Conservation (phyloP, 768 basidiomycete genomes). For the Phlegmacium glaucopus region DNA sequence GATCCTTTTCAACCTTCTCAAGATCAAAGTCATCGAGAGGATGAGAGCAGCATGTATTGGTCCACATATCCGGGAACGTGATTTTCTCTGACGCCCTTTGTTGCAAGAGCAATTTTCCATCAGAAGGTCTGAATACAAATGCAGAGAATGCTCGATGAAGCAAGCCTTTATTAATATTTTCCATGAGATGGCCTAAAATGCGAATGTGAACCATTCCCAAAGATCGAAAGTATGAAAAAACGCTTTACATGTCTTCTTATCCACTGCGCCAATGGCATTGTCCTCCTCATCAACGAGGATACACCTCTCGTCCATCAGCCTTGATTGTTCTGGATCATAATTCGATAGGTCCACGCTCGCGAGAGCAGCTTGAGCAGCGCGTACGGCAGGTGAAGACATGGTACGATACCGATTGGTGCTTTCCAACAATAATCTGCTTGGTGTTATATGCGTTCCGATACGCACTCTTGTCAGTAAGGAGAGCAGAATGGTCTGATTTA, state of each 20-base stretch:
- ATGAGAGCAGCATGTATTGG: slow-evolving; percentile 98
- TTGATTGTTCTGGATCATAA: slow-evolving; percentile 92
- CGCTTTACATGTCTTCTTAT: slow-evolving; percentile 91
- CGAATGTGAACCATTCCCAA: neutral
- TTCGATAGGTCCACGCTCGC: slow-evolving; percentile 72
- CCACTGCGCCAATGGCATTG: slow-evolving; percentile 76
- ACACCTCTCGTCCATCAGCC: slow-evolving; percentile 94
- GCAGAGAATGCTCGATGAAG: slow-evolving; percentile 98
- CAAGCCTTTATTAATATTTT: slow-evolving; percentile 90
- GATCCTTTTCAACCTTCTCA: slow-evolving; percentile 72
- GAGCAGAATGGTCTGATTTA: slow-evolving; percentile 14
- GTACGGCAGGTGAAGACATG: slow-evolving; percentile 60
- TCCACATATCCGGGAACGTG: slow-evolving; percentile 99
- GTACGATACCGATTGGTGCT: slow-evolving; percentile 6
- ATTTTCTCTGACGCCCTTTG: slow-evolving; percentile 98
- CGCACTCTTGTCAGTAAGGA: slow-evolving; percentile 15
- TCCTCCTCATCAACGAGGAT: slow-evolving; percentile 91
- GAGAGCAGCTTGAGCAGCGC: slow-evolving; percentile 60
- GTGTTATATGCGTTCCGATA: slow-evolving; percentile 13
- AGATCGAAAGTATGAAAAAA: neutral
- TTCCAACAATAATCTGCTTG: neutral
- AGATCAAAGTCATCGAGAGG: slow-evolving; percentile 89
- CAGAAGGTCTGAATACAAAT: slow-evolving; percentile 92
- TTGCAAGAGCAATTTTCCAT: slow-evolving; percentile 91
- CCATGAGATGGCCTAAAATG: slow-evolving; percentile 90